Base-by-base conservation (phyloP, 2,329 filamentous ascomycete species). In the Aspergillus spinulosporus region DNA sequence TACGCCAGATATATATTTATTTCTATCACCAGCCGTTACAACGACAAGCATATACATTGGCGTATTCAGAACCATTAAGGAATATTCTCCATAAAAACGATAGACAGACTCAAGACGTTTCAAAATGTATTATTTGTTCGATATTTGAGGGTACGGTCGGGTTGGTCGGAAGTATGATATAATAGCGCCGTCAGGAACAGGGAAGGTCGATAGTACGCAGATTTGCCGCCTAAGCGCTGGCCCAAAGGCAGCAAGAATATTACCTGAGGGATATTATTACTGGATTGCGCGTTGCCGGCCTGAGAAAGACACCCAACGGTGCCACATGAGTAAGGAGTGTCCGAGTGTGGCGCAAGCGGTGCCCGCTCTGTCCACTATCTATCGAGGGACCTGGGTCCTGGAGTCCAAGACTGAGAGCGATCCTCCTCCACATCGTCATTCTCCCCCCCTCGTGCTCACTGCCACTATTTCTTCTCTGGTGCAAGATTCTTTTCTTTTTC, bases 281-380 rank as follows among this genome's bases (percentile, higher is more conserved):
- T 45, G 53, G 58, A 56, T 60, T 60, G 58, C 58, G 59, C 58
- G 59, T 60, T 58, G 57, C 58, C 52, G 32, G 55, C 53, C 59
- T 58, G 49, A 60, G 40, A 49, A 53, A 54, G 45, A 50, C 42
- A 57, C 56, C 59, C 54, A 56, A 59, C 59, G 56, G 59, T 58
- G 61, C 59, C 57, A 63, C 62, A 65, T 55, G 62, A 56, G 49
- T 49, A 48, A 44, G 56, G 58, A 49, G 45, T 66, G 64, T 67
- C 21, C 21, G 21, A 21, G 21, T 21, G 21, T 21, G 65, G 65
- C 65, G 64, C 64, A 67, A 63, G 57, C 58, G 29, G 44, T 52
- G 44, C 47, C 47, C 47, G 40, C 44, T 37, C 40, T 40, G 31
- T 32, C 39, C 40, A 45, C 21, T 21, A 28, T 43, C 34, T 15